Evolutionary conservation across 1,284 basidiomycete species (phyloP).

Genomic region (Schizophyllum amplum): DNA sequence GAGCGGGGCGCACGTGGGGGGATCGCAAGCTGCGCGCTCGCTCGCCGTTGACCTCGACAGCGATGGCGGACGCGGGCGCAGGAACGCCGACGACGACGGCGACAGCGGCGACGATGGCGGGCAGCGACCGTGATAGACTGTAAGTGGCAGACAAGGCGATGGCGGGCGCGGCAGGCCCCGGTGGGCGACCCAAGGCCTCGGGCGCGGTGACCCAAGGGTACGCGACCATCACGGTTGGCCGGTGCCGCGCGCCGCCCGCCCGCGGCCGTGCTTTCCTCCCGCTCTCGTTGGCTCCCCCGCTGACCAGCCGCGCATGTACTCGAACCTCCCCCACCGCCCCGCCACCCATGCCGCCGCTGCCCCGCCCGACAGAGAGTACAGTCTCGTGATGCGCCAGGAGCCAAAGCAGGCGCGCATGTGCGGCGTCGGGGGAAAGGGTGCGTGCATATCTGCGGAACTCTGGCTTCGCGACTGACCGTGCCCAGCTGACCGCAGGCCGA

Average conservation of each 20-base stretch:
- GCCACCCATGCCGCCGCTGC: background rate
- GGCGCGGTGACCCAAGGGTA: background rate
- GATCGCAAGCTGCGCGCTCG: background rate
- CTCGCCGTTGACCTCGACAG: background rate
- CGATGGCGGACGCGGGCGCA: background rate
- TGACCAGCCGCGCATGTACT: background rate
- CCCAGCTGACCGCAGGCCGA: conserved; percentile 83
- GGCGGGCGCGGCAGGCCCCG: too few species aligned
- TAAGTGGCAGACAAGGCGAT: background rate
- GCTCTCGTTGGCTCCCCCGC: conserved; percentile 1
- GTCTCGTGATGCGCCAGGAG: conserved; percentile 79
- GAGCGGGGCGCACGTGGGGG: background rate
- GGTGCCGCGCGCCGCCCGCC: background rate
- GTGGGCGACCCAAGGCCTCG: background rate
- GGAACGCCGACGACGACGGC: background rate
- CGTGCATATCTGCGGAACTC: conserved; percentile 10
- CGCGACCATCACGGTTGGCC: background rate
- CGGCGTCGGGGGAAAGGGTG: conserved; percentile 81
- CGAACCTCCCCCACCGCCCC: conserved; percentile 7
- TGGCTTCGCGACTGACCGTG: conserved; percentile 7
- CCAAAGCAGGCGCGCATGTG: conserved; percentile 91
- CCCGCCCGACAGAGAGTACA: conserved; percentile 57
- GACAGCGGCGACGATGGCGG: background rate
- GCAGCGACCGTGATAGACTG: background rate
- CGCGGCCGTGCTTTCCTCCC: background rate